Base-by-base conservation (phyloP, 2,329 filamentous ascomycete species). In the Trichoderma arundinaceum region DNA sequence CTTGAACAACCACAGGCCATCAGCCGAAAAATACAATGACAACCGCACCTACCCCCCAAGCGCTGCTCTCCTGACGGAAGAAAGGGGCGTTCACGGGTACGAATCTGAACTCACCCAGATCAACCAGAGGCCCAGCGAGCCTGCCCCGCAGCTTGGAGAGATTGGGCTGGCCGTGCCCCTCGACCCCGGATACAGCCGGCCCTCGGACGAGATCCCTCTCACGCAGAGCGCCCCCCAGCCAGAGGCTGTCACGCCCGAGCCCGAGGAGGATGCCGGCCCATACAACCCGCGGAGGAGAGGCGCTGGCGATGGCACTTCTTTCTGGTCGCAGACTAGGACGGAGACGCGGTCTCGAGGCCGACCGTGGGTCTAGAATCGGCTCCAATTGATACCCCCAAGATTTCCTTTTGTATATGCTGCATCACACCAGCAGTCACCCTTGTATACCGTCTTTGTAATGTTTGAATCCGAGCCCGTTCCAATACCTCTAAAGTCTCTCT, bases 1-100 rank as follows among this genome's bases (percentile, higher is more conserved):
- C 2, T 57, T 59, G 28, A n/a, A 38, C 7, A 17, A 15, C 48
- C 13, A 56, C 52, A 78, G 77, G 54, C 73, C 76, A 4, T 63
- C 59, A 3, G n/a, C 53, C 12, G 65, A 66, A 6, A 66, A 66
- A 28, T 54, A 54, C 41, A 39, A 53, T 17, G 52, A 61, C 9
- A 32, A 32, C 19, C 59, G 44, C 10, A 7, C 46, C 3, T 54
- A 53, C 6, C 38, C 52, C 2, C 59, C 53, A 2, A 54, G 17
- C 38, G 43, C 51, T 12, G 53, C 65, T 38, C 51, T 56, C 33
- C 28, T 60, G 9, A 46, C 58, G 4, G 43, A 62, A 28, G 58
- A 66, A 35, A 41, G 39, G 33, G 48, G 43, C 38, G 32, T 43
- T 3, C 44, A 35, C n/a, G 35, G n/a, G 2, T 41, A 51, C 28